Conservation (phyloP, 208 protist species). For the Vickermania spadyakhi region DNA sequence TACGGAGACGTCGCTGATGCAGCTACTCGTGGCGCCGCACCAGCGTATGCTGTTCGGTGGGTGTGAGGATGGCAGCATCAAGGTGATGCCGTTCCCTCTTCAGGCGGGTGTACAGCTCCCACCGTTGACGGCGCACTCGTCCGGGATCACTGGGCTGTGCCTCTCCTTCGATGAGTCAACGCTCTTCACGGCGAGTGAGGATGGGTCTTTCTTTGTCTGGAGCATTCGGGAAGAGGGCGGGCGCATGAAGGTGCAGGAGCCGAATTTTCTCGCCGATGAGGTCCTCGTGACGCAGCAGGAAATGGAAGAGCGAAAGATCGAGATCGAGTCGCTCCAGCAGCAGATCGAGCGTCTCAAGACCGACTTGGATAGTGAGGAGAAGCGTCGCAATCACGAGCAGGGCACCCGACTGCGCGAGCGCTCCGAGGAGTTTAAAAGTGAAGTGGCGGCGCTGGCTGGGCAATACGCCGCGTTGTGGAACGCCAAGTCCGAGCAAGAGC, state of each 20-base stretch:
- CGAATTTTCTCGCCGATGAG: constrained; percentile 54
- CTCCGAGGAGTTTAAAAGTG: constrained; percentile 80
- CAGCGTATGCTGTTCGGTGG: constrained; percentile 89
- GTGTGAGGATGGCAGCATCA: constrained; percentile 83
- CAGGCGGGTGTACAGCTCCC: constrained; percentile 64
- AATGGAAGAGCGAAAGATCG: constrained; percentile 85
- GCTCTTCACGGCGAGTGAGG: constrained; percentile 84
- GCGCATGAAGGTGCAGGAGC: constrained; percentile 22
- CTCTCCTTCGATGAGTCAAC: constrained; percentile 89
- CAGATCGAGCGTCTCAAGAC: constrained; percentile 87
- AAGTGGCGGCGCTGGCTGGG: constrained; percentile 47
- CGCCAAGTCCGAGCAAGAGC: constrained; percentile 88
- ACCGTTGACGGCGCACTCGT: constrained; percentile 61
- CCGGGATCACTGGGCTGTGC: constrained; percentile 59
- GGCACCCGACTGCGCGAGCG: constrained; percentile 88
- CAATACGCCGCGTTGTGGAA: constrained; percentile 74
- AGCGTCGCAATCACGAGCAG: constrained; percentile 89
- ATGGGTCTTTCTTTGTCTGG: constrained; percentile 88
- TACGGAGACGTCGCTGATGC: constrained; percentile 50
- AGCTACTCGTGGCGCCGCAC: constrained; percentile 69
- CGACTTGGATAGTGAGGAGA: constrained; percentile 92
- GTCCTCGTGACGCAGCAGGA: constrained; percentile 92
- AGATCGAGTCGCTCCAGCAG: constrained; percentile 77
- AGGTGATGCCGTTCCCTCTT: constrained; percentile 86
- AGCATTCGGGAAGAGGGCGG: constrained; percentile 76